These are phyloP conservation scores for Dendrostoma leiphaemia DNA, from an alignment of 2,329 filamentous ascomycete genomes.

Conservation along the genomic window DNA sequence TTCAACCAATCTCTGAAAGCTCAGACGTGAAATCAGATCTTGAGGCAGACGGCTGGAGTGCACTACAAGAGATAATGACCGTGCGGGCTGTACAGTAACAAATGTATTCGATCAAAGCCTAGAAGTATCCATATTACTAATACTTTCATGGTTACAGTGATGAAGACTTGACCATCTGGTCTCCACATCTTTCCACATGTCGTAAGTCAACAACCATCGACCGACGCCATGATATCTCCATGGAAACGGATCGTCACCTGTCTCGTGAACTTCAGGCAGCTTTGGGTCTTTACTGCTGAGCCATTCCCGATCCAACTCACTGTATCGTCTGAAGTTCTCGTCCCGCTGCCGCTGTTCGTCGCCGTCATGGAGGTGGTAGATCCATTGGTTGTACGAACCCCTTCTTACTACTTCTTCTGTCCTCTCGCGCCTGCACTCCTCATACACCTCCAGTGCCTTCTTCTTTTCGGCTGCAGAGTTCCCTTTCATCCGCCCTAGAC, in stretches of 20 bases:
- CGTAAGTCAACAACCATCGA: constrained; percentile 38
- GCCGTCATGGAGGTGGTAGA: constrained; percentile 62
- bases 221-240: constrained; percentile 39
- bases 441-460: constrained; percentile 45
- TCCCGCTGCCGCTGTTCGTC: constrained; percentile 54
- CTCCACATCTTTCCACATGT: constrained; percentile 37
- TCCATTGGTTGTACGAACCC: constrained; percentile 59
- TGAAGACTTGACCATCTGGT: constrained; percentile 26
- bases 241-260: constrained; percentile 39
- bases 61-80: too few relatives aligned
- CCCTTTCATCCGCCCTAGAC: constrained; percentile 44
- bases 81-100: too few relatives aligned
- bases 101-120: too few relatives aligned
- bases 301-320: constrained; percentile 30
- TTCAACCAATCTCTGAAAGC: too few relatives aligned
- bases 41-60: too few relatives aligned
- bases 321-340: constrained; percentile 29
- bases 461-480: constrained; percentile 34
- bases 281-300: constrained; percentile 22
- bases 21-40: too few relatives aligned
- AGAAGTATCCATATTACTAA: too few relatives aligned
- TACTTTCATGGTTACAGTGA: too few relatives aligned
- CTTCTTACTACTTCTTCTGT: constrained; percentile 59
- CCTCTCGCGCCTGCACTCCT: constrained; percentile 54
- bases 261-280: constrained; percentile 27